Percentiles rank a stretch among this genome's conserved stretches.
Conservation (phyloP, 768 basidiomycete species). For the Phlegmacium glaucopus region DNA sequence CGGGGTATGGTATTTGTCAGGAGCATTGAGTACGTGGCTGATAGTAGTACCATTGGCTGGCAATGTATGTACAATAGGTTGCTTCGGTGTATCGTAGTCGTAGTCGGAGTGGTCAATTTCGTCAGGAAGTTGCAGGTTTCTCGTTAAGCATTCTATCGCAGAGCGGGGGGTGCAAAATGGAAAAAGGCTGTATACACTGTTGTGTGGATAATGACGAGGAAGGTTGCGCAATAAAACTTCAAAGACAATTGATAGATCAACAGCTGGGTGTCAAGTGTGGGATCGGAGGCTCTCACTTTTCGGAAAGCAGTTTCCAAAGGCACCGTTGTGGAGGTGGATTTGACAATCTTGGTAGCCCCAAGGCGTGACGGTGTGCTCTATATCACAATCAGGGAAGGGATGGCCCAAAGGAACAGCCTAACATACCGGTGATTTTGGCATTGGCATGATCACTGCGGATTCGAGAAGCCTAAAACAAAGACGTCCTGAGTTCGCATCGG, state of each 20-base stretch:
- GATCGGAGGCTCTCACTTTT: conserved; percentile 10
- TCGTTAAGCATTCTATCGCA: not conserved
- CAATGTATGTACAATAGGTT: not conserved
- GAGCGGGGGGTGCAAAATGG: conserved; percentile 12
- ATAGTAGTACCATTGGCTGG: not conserved
- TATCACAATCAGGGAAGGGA: too few relatives aligned
- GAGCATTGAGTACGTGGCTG: not conserved
- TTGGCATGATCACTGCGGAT: conserved; percentile 17
- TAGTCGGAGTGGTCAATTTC: not conserved
- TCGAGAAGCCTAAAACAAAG: conserved; percentile 13
- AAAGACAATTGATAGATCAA: not conserved
- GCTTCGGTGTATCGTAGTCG: not conserved
- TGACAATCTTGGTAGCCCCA: conserved; percentile 21
- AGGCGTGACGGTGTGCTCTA: not conserved
- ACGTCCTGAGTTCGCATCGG: too few relatives aligned
- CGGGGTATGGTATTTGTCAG: not conserved
- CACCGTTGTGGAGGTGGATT: conserved; percentile 12
- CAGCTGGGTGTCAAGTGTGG: not conserved
- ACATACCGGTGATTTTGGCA: not conserved
- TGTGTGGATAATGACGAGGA: conserved; percentile 16
- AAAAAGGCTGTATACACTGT: conserved; percentile 22
- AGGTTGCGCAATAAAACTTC: conserved; percentile 22
- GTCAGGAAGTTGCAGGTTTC: too few relatives aligned
- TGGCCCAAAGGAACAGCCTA: not conserved
- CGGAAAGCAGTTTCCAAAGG: conserved; percentile 15